Percentiles rank a stretch among this genome's conserved stretches.
Evolutionary conservation across 805 yeast species (phyloP).

Genomic region (Teunomyces barrocoloradensis): DNA sequence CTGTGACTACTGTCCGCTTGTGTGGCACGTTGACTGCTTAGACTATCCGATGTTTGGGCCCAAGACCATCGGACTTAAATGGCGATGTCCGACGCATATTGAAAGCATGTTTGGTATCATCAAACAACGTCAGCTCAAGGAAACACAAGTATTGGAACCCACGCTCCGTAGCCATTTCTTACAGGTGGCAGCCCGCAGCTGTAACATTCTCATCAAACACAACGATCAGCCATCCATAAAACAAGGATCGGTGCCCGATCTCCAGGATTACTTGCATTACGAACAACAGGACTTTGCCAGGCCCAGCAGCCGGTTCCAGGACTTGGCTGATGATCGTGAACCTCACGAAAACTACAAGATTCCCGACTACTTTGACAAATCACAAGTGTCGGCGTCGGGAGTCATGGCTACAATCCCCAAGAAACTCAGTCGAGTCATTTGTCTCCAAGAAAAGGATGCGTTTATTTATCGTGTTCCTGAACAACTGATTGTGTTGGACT

Average conservation of each 20-base stretch:
- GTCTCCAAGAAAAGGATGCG: constrained; percentile 25
- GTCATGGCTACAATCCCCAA: constrained; percentile 19
- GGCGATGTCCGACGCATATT: constrained; percentile 91
- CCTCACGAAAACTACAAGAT: constrained; percentile 15
- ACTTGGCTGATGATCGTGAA: background rate
- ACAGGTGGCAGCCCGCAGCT: constrained; percentile 18
- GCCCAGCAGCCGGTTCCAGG: constrained; percentile 6
- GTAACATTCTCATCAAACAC: constrained; percentile 31
- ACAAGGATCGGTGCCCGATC: constrained; percentile 15
- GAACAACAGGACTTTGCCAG: constrained; percentile 23
- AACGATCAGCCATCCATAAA: constrained; percentile 33
- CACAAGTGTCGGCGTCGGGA: constrained; percentile 15
- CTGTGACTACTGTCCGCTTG: constrained; percentile 80
- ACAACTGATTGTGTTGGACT: constrained; percentile 65
- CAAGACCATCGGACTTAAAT: constrained; percentile 71
- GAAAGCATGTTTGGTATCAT: constrained; percentile 42
- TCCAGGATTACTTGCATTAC: constrained; percentile 30
- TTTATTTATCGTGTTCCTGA: constrained; percentile 67
- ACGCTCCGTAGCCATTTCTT: constrained; percentile 35
- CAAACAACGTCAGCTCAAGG: constrained; percentile 46
- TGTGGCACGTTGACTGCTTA: constrained; percentile 90
- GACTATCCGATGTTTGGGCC: constrained; percentile 70
- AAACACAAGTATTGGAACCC: constrained; percentile 55
- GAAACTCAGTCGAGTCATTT: constrained; percentile 16
- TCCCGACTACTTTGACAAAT: constrained; percentile 31